Evolutionary conservation across 164 flowering plant genomes (phyloP), one percentile per base, ranked within the genome.

Genomic region (Stephania cephalantha): DNA sequence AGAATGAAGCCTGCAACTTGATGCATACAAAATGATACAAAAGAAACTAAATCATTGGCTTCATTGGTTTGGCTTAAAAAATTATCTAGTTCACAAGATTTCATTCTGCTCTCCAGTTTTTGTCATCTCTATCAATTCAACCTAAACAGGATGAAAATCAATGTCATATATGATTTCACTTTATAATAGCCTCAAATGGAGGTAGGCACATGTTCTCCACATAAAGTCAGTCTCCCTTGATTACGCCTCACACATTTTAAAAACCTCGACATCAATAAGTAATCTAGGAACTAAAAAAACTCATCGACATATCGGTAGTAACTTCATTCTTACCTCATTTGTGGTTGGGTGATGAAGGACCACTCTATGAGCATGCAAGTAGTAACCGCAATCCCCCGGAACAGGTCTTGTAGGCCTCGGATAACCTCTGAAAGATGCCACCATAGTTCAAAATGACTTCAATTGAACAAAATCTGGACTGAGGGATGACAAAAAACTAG

Each of bases 361-460:
- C 74, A 92, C 64, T 58, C 76, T 85, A 87, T 93, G 93, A 22
- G 98, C 98, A 82, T 95, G 98, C 87, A 95, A 83, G 78, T 84
- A 79, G 77, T 93, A 95, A 69, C 99, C 99, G 85, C 96, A 92
- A 71, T 95, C 99, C 77, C 99, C 99, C 35, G 98, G 99, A 75
- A 95, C 91, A 76, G 99, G 94, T 18, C 84, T 89, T 55, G 55
- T 61, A 66, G 98, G 98, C 79, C 89, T 87, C 44, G 78, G 81
- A 71, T 89, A 90, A 35, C 97, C 97, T 78, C 98, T 94, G 55
- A 83, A 46, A 70, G 76, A 53, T 7, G 50, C 46, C 9, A 44
- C 46, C 29, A 13, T 10, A 71, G 18, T 6, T 20, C 1, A 9
- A 50, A 18, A 61, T 61, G 66, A 18, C 25, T 18, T 58, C 17